Evolutionary conservation across 2,329 filamentous ascomycete genomes (phyloP).

Genomic region (Fusarium transvaalense): DNA sequence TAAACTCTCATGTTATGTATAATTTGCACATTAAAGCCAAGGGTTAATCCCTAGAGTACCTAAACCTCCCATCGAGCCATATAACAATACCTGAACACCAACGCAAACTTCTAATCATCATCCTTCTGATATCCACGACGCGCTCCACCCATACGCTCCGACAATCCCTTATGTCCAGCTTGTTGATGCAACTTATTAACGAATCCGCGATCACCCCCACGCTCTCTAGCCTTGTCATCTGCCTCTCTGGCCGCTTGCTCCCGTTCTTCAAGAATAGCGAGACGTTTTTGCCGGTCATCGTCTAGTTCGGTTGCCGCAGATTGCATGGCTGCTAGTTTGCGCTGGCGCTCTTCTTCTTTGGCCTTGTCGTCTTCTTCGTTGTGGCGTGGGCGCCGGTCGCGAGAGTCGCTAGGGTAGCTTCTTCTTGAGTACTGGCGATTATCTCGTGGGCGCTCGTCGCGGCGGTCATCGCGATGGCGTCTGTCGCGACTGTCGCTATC

Average conservation of each 20-base stretch:
- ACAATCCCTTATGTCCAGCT: constrained; percentile 64
- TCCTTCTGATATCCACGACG: constrained; percentile 61
- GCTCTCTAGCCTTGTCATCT: constrained; percentile 74
- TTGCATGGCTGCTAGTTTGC: constrained; percentile 80
- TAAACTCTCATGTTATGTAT: background rate
- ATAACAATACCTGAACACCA: background rate
- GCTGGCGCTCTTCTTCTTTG: constrained; percentile 69
- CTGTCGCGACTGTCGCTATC: constrained; percentile 24
- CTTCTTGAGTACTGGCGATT: constrained; percentile 40
- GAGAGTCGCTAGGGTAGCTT: constrained; percentile 40
- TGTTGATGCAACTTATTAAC: constrained; percentile 72
- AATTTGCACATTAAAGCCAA: background rate
- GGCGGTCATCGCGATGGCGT: constrained; percentile 5
- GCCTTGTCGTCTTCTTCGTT: constrained; percentile 48
- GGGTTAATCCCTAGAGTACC: too few species aligned
- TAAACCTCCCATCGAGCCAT: background rate
- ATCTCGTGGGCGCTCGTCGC: constrained; percentile 30
- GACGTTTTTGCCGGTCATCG: constrained; percentile 73
- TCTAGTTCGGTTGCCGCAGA: constrained; percentile 77
- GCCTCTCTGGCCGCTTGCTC: constrained; percentile 74
- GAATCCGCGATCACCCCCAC: constrained; percentile 74
- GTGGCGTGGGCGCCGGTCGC: constrained; percentile 41
- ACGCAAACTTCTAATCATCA: constrained; percentile 54
- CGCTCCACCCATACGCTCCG: constrained; percentile 64
- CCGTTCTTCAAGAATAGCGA: constrained; percentile 73